A percentile compares a stretch with the other conserved stretches of the same genome.
Conservation (phyloP, 306 rosid genomes). For the Vigna reflexopilosa region DNA sequence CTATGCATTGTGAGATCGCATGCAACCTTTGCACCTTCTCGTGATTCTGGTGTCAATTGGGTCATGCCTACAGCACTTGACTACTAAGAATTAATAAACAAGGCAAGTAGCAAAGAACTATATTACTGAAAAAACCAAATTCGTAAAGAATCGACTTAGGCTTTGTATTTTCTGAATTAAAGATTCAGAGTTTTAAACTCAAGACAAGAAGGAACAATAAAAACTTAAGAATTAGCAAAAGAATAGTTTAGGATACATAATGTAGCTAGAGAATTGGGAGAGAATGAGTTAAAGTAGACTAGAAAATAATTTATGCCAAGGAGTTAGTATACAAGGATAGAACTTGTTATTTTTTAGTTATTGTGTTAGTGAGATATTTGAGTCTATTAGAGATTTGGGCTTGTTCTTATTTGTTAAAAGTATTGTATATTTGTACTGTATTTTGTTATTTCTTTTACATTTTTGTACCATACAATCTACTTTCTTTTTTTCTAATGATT, state of each 20-base stretch:
- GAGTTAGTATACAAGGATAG: background rate
- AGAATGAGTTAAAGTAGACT: constrained; percentile 19
- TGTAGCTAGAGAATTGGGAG: background rate
- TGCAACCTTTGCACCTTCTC: constrained; percentile 3
- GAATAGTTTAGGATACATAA: background rate
- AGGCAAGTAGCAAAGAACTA: background rate
- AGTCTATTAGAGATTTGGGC: background rate
- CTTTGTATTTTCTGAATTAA: constrained; percentile 29
- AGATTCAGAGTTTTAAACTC: constrained; percentile 4
- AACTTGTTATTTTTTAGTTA: background rate
- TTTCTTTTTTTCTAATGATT: background rate
- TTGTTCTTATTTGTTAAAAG: constrained; percentile 8
- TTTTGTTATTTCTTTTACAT: background rate
- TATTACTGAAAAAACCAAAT: background rate
- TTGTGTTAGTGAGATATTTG: constrained; percentile 3
- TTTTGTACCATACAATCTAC: background rate
- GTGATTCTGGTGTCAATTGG: background rate
- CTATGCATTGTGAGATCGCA: background rate
- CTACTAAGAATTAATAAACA: constrained; percentile 13
- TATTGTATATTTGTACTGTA: background rate
- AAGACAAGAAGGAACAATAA: background rate
- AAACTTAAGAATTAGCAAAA: background rate
- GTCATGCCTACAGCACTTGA: background rate
- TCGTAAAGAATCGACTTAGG: constrained; percentile 12
- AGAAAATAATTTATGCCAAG: constrained; percentile 11